Percentiles rank a stretch among this genome's conserved stretches.
phyloP scores from a whole-genome alignment of 345 rosid species.

The Garcia nutans region DNA sequence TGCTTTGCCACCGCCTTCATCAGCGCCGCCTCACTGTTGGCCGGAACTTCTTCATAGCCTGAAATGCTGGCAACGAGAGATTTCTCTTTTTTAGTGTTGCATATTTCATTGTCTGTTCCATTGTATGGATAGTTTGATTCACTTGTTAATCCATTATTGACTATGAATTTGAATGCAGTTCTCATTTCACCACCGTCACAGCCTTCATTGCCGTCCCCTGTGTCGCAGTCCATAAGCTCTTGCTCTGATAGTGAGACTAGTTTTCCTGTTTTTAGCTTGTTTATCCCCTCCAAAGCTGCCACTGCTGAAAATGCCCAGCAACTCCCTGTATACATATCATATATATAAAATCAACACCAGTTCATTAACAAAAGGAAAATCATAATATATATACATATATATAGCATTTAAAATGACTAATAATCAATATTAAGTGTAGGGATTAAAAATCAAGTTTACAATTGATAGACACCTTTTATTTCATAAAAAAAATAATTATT shows the following conservation, averaged over 20 bases:
- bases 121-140: conserved; percentile 30
- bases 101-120: conserved; percentile 6
- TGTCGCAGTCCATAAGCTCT: conserved; percentile 26
- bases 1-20: conserved; percentile 34
- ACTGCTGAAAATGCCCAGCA: conserved; percentile 35
- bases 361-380: too few relatives aligned
- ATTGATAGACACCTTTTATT: too few relatives aligned
- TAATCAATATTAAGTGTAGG: too few relatives aligned
- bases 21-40: conserved; percentile 21
- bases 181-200: conserved; percentile 36
- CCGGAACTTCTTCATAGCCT: conserved; percentile 32
- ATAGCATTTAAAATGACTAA: too few relatives aligned
- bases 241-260: conserved; percentile 20
- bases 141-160: conserved; percentile 21
- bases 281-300: conserved; percentile 23
- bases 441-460: too few relatives aligned
- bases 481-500: too few relatives aligned
- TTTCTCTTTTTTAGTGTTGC: conserved; percentile 11
- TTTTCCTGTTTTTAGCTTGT: conserved; percentile 9
- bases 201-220: conserved; percentile 19
- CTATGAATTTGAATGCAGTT: conserved; percentile 30
- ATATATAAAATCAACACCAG: neutral
- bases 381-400: too few relatives aligned
- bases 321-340: conserved; percentile 8
- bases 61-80: conserved; percentile 18